A percentile compares a stretch with the other conserved stretches of the same genome.
Conservation (phyloP, 176 grass and related monocot genomes). For the Puya raimondii region DNA sequence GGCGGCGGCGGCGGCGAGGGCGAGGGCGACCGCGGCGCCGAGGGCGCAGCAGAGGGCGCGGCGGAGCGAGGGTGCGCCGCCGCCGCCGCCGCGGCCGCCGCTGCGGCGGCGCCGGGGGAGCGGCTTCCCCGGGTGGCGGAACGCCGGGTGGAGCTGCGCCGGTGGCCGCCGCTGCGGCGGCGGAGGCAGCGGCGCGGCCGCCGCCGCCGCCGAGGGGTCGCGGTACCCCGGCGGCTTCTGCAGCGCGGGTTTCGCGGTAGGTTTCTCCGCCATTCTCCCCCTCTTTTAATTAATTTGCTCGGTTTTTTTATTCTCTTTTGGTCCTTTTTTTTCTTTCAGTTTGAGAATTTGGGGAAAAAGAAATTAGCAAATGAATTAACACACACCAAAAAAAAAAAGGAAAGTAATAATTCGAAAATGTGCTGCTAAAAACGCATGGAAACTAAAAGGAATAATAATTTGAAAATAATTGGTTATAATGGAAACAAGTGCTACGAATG, state of each 20-base stretch:
- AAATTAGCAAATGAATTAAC: not conserved
- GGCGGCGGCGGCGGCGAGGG: conserved; percentile 28
- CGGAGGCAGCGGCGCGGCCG: no score
- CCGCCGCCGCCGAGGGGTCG: not conserved
- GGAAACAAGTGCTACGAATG: no score
- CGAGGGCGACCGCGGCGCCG: conserved; percentile 23
- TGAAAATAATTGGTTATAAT: not conserved
- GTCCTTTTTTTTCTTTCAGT: not conserved
- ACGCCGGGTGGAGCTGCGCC: conserved; percentile 10
- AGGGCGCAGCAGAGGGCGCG: conserved; percentile 38
- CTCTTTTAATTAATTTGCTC: not conserved
- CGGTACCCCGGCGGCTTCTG: conserved; percentile 21
- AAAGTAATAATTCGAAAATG: not conserved
- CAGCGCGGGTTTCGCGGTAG: conserved; percentile 11
- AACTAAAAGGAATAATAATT: not conserved
- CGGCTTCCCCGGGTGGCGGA: conserved; percentile 17
- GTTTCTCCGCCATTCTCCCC: conserved; percentile 15
- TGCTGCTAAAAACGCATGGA: not conserved
- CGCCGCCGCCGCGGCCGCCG: conserved; percentile 3
- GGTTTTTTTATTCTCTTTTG: not conserved
- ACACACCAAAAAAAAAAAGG: not conserved
- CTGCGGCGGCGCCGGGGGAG: conserved; percentile 5
- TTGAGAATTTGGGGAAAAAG: not conserved
- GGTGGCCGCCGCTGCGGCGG: conserved; percentile 11
- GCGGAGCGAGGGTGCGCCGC: conserved; percentile 35